phyloP scores from a whole-genome alignment of 768 basidiomycete species.

The Auriscalpium orientale region DNA sequence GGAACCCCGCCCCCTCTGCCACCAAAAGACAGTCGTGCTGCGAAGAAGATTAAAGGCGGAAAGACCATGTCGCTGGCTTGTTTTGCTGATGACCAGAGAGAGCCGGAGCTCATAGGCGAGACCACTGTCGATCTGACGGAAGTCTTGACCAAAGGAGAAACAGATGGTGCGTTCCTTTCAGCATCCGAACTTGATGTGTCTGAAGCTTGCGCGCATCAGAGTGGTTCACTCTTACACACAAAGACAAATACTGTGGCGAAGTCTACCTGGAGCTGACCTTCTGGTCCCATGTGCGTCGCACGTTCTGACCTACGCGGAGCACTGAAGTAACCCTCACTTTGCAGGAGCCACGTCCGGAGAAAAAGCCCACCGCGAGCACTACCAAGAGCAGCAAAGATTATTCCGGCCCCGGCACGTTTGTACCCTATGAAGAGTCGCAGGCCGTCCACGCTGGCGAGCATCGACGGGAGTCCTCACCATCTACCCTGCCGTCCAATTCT shows the following conservation, averaged over 20 bases:
- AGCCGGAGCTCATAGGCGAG: slow-evolving; percentile 96
- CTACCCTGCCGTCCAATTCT: slow-evolving; percentile 55
- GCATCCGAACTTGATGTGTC: slow-evolving; percentile 11
- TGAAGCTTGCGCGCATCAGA: slow-evolving; percentile 40
- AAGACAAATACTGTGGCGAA: slow-evolving; percentile 92
- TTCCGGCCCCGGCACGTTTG: slow-evolving; percentile 72
- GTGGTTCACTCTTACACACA: slow-evolving; percentile 87
- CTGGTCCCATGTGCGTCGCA: slow-evolving; percentile 77
- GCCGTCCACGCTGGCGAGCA: slow-evolving; percentile 25
- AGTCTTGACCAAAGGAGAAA: slow-evolving; percentile 90
- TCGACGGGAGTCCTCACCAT: slow-evolving; percentile 48
- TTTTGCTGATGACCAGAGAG: slow-evolving; percentile 91
- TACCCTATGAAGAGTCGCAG: slow-evolving; percentile 30
- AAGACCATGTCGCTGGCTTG: slow-evolving; percentile 74
- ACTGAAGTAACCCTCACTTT: background rate
- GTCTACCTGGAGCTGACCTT: slow-evolving; percentile 95
- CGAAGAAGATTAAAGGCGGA: slow-evolving; percentile 58
- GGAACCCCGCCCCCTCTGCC: slow-evolving; percentile 58
- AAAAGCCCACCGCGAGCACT: slow-evolving; percentile 46
- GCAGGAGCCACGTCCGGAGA: slow-evolving; percentile 75
- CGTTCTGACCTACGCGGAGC: background rate
- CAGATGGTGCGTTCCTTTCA: slow-evolving; percentile 64
- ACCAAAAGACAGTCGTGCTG: slow-evolving; percentile 43
- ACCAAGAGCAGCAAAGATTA: slow-evolving; percentile 54
- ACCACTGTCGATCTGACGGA: slow-evolving; percentile 79